Percentiles rank a stretch among this genome's conserved stretches.
Evolutionary conservation across 2,329 filamentous ascomycete species (phyloP).

Genomic region (Sclerotinia glacialis): DNA sequence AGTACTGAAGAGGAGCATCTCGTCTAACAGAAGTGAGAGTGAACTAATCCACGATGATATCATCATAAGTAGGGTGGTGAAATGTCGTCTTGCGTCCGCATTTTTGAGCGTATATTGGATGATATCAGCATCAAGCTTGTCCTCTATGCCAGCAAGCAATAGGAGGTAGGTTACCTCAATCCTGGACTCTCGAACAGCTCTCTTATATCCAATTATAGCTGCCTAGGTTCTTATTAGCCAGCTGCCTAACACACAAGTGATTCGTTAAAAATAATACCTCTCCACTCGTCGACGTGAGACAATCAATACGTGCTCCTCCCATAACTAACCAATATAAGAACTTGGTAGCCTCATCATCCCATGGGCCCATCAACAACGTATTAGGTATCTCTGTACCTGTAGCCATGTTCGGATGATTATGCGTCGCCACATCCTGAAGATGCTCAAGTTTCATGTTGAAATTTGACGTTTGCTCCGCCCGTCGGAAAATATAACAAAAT

Average conservation of each 20-base stretch:
- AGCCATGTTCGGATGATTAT: conserved; percentile 24
- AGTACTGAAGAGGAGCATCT: neutral
- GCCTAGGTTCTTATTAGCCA: conserved; percentile 25
- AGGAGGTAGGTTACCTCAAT: conserved; percentile 30
- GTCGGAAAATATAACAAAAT: conserved; percentile 3
- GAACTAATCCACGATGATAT: neutral
- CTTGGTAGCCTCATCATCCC: conserved; percentile 32
- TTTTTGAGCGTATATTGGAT: conserved; percentile 6
- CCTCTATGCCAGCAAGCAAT: conserved; percentile 25
- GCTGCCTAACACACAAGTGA: neutral
- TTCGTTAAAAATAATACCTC: conserved; percentile 29
- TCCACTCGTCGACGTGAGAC: conserved; percentile 33
- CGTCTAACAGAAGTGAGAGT: neutral
- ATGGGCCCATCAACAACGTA: conserved; percentile 37
- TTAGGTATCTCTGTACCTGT: conserved; percentile 33
- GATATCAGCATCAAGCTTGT: conserved; percentile 26
- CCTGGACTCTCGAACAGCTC: conserved; percentile 30
- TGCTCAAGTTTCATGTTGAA: neutral
- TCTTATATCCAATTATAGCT: conserved; percentile 31
- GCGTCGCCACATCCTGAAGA: neutral
- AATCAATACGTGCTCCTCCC: conserved; percentile 34
- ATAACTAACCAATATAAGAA: conserved; percentile 37
- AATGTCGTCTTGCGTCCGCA: neutral
- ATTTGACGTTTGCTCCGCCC: neutral
- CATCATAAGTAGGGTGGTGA: neutral